These are phyloP conservation scores for Avena insularis DNA, from an alignment of 176 grass and related monocot genomes.

Conservation along the genomic window DNA sequence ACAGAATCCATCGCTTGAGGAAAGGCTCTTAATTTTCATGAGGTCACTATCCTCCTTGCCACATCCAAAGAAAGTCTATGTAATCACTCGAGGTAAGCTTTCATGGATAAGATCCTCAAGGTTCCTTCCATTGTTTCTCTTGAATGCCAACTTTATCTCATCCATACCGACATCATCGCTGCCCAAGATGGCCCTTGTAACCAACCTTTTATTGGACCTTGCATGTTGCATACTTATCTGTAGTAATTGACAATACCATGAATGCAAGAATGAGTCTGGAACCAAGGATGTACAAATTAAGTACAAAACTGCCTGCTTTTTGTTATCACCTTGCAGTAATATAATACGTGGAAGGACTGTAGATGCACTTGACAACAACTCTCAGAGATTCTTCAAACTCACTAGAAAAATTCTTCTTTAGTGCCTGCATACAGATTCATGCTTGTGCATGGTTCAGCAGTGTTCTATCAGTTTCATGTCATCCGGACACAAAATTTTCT, in stretches of 20 bases:
- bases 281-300: not conserved
- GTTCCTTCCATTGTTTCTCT: constrained; percentile 60
- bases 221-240: constrained; percentile 48
- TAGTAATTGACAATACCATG: constrained; percentile 61
- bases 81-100: constrained; percentile 68
- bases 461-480: not conserved
- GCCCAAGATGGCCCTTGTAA: constrained; percentile 75
- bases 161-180: constrained; percentile 64
- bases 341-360: constrained; percentile 88
- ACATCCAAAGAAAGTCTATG: constrained; percentile 79
- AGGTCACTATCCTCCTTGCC: constrained; percentile 42
- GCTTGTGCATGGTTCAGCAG: not conserved
- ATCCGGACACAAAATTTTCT: not conserved
- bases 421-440: constrained; percentile 51
- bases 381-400: constrained; percentile 79
- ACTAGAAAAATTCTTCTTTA: constrained; percentile 55
- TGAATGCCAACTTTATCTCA: constrained; percentile 68
- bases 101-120: constrained; percentile 72
- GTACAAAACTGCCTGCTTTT: not conserved
- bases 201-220: constrained; percentile 48
- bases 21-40: not conserved
- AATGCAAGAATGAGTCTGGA: constrained; percentile 33
- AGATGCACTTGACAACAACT: constrained; percentile 77
- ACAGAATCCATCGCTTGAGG: too few relatives aligned
- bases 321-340: constrained; percentile 81